Evolutionary conservation across 495 filamentous ascomycete genomes (phyloP).

Genomic region (Staphylotrichum tortipilum): DNA sequence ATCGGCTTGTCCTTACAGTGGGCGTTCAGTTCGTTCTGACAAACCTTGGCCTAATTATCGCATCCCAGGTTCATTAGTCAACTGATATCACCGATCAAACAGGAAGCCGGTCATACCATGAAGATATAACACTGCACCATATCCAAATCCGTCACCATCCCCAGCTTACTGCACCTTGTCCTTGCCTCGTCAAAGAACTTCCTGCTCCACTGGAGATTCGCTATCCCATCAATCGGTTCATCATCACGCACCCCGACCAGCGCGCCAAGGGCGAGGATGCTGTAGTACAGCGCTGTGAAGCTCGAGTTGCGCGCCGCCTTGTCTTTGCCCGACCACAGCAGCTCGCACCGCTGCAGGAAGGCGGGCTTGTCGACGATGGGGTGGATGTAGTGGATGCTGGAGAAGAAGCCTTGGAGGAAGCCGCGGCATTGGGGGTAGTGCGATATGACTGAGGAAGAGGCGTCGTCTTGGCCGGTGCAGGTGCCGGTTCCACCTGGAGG

Average conservation of each 20-base stretch:
- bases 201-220: not conserved
- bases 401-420: not conserved
- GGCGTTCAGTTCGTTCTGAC: not conserved
- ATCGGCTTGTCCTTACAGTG: not conserved
- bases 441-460: not conserved
- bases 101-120: not conserved
- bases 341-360: not conserved
- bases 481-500: not conserved
- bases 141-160: not conserved
- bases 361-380: not conserved
- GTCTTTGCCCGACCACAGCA: not conserved
- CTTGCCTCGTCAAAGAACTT: not conserved
- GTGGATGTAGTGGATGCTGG: not conserved
- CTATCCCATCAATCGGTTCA: not conserved
- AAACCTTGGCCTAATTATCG: not conserved
- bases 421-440: not conserved
- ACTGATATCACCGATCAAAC: too few relatives aligned
- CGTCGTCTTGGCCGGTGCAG: not conserved
- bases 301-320: not conserved
- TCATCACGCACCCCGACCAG: not conserved
- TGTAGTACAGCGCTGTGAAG: not conserved
- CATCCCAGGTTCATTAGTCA: too few relatives aligned
- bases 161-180: not conserved
- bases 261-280: not conserved
- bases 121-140: not conserved